Evolutionary conservation across 768 basidiomycete genomes (phyloP).

Genomic region (Tylopilus sp.): DNA sequence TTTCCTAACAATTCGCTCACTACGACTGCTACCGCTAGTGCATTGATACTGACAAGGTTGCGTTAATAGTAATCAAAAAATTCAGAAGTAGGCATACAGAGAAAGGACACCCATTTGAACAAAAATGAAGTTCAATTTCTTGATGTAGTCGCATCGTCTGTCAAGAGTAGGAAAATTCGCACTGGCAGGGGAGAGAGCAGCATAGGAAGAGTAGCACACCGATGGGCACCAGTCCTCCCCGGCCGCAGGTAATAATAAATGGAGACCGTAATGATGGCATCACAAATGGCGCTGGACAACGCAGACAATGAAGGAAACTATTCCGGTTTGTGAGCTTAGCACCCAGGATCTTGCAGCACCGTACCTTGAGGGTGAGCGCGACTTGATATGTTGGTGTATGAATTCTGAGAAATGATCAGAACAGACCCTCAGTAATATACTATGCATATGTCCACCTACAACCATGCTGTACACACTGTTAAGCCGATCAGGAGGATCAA

Average conservation of each 20-base stretch:
- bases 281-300: slow-evolving; percentile 18
- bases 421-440: neutral
- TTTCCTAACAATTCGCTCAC: slow-evolving; percentile 1
- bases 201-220: too few relatives aligned
- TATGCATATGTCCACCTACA: slow-evolving; percentile 7
- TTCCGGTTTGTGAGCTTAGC: neutral
- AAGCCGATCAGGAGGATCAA: neutral
- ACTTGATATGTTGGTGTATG: slow-evolving; percentile 3
- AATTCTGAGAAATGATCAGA: slow-evolving; percentile 4
- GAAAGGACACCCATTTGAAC: neutral
- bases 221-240: neutral
- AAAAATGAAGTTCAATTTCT: neutral
- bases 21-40: slow-evolving; percentile 5
- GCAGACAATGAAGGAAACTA: slow-evolving; percentile 9
- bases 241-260: neutral
- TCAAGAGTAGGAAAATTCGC: neutral
- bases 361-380: slow-evolving; percentile 5
- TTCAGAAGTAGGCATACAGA: neutral
- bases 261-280: slow-evolving; percentile 14
- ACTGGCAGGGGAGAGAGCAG: neutral
- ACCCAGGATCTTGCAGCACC: neutral
- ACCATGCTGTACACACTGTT: neutral
- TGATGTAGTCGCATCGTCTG: slow-evolving; percentile 12
- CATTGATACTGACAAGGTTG: slow-evolving; percentile 8
- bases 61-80: too few relatives aligned